Evolutionary conservation across 352 stramenopile species (phyloP).

Genomic region (Phytophthora colocasiae): DNA sequence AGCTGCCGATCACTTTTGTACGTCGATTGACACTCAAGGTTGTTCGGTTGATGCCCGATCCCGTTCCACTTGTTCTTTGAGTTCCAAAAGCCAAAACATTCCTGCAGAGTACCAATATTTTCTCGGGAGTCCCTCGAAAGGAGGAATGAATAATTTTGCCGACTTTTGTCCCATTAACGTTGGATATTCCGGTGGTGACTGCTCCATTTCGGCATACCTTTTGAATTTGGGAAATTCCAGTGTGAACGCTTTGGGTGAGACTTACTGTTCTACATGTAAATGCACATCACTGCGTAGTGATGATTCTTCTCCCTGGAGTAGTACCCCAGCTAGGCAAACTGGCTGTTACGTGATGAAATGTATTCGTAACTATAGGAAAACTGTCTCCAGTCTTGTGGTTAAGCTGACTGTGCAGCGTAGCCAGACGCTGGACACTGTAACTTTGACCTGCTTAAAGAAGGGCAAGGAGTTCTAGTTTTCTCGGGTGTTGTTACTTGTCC

Average conservation of each 20-base stretch:
- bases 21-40: slow-evolving; percentile 41
- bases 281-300: slow-evolving; percentile 71
- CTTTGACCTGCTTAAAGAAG: slow-evolving; percentile 53
- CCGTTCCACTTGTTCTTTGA: slow-evolving; percentile 61
- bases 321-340: slow-evolving; percentile 53
- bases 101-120: slow-evolving; percentile 72
- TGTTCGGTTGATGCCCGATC: slow-evolving; percentile 76
- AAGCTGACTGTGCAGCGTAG: slow-evolving; percentile 50
- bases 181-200: slow-evolving; percentile 64
- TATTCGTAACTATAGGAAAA: not conserved
- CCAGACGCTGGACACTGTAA: slow-evolving; percentile 22
- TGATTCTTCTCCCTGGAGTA: slow-evolving; percentile 56
- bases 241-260: slow-evolving; percentile 77
- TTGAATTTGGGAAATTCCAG: slow-evolving; percentile 39
- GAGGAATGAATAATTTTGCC: slow-evolving; percentile 58
- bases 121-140: slow-evolving; percentile 34
- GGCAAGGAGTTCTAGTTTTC: slow-evolving; percentile 54
- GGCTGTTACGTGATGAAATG: slow-evolving; percentile 76
- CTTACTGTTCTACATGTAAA: slow-evolving; percentile 72
- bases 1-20: slow-evolving; percentile 63
- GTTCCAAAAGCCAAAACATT: slow-evolving; percentile 40
- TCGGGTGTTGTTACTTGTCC: slow-evolving; percentile 63
- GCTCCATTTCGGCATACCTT: slow-evolving; percentile 53
- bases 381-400: slow-evolving; percentile 22
- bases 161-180: slow-evolving; percentile 79